Evolutionary conservation across 2,329 filamentous ascomycete species (phyloP), one percentile per base, ranked within the genome.

Genomic region (Exserohilum turcica): DNA sequence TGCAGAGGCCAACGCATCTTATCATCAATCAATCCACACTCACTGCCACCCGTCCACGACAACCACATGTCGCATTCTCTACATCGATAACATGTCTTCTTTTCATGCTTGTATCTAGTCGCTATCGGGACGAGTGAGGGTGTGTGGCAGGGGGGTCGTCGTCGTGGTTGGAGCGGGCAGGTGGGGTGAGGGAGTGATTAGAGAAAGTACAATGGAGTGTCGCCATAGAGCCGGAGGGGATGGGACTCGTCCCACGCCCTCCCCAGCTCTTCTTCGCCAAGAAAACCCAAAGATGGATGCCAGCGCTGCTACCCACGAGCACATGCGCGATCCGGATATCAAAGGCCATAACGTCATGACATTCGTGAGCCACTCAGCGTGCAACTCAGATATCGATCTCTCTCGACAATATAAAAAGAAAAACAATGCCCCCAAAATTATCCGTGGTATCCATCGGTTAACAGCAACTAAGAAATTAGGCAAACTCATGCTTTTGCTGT

Each of bases 311-410:
- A 61, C 67, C 63, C 32, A 63, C 56, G 58, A 62, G 64, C 64
- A 67, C 54, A 67, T 61, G 63, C 64, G 65, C 68, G 72, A 69
- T 74, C 71, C 65, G 62, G 65, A 68, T 68, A 68, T 68, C 65
- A 66, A 72, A 74, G 66, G 64, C 72, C 73, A 71, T 76, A 74
- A 74, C 74, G 69, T 75, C 72, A 70, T 75, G 65, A 76, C 66
- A 61, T 64, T 75, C 73, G 70, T 76, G 64, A 75, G 64, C 66
- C 72, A 71, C 72, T 73, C 68, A 74, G 72, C 65, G 61, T 70
- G 68, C 68, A 71, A 71, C 59, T 63, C 59, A 60, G 49, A 50
- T 64, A 59, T 64, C 50, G 35, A 47, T 46, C 43, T 46, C 58
- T 63, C 60, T 65, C 67, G 63, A 70, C 59, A 59, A 48, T 42